A percentile compares a stretch with the other conserved stretches of the same genome.
Conservation (phyloP, 176 grass and related monocot genomes). For the Oryza meyeriana region DNA sequence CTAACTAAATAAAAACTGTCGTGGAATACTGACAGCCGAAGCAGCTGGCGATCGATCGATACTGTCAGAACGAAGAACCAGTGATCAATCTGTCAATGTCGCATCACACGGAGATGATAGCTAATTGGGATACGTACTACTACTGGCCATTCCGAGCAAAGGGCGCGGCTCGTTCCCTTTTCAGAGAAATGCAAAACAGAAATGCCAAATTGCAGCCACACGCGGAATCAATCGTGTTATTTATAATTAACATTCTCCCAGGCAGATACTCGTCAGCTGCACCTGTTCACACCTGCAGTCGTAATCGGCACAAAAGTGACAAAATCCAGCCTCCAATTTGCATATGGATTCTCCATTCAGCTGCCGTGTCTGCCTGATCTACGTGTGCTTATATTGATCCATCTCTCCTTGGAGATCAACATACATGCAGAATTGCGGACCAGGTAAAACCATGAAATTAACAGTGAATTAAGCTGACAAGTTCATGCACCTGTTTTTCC, state of each 20-base stretch:
- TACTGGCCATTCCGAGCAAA: background rate
- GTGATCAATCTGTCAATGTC: background rate
- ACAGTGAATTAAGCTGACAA: background rate
- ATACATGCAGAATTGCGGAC: background rate
- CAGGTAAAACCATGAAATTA: background rate
- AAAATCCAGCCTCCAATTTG: background rate
- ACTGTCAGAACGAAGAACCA: background rate
- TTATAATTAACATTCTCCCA: background rate
- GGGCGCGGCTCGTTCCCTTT: background rate
- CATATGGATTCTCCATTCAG: background rate
- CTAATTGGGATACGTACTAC: background rate
- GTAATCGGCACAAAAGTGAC: background rate
- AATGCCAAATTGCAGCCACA: background rate
- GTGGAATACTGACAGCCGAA: background rate
- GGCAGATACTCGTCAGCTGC: slow-evolving; percentile 20
- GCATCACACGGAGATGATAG: background rate
- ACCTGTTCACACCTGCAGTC: slow-evolving; percentile 31
- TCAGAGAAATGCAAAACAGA: background rate
- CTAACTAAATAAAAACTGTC: too few relatives aligned
- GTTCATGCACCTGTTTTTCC: too few relatives aligned
- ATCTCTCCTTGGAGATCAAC: background rate
- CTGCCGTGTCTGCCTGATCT: background rate
- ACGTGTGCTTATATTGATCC: too few relatives aligned
- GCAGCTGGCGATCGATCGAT: background rate
- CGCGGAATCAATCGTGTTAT: background rate